Base-by-base conservation (phyloP, 106 monocot genomes). In the Agapanthus africanus region DNA sequence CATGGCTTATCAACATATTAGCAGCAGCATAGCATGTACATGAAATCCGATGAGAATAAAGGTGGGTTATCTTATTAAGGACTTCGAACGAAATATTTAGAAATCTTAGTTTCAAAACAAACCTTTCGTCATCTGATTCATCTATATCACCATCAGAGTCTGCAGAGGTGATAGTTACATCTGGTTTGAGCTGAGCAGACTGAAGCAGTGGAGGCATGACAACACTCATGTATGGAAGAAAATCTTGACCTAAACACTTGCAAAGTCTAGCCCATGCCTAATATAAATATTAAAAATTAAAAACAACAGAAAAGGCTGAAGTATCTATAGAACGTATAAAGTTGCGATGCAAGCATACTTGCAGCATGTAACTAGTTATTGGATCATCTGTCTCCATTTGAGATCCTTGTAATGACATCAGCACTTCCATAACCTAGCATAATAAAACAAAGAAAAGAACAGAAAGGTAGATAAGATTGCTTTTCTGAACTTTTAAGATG, bases 221-320 rank as follows among this genome's bases (percentile, higher is more conserved):
- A 59, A 99, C 92, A 70, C 71, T 99, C 97, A 99, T 92, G 80
- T 99, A 99, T 13, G 97, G 97, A 63, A 99, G 89, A 74, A 99
- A 99, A 79, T 99, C 97, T 70, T 99, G 97, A n/a, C 97, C 97
- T 34, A 99, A 72, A 65, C 97, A 99, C 77, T 90, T 99, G 82
- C 97, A 99, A 63, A 99, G 86, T 60, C 97, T 87, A 33, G 97
- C 92, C 97, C 97, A 99, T 68, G 92, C 97, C 97, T 99, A 42
- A 13, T 37, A 33, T 18, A 30, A 11, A n/a, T n/a, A n/a, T n/a
- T n/a, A n/a, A n/a, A n/a, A n/a, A n/a, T n/a, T n/a, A n/a, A n/a
- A n/a, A n/a, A n/a, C n/a, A n/a, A n/a, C n/a, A n/a, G n/a, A n/a
- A n/a, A n/a, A 65, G 40, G 8, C 38, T 65, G 14, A 13, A 39